Percentiles rank a stretch among this genome's conserved stretches.
Conservation (phyloP, 768 basidiomycete species). For the Xanthoconium stramineum region DNA sequence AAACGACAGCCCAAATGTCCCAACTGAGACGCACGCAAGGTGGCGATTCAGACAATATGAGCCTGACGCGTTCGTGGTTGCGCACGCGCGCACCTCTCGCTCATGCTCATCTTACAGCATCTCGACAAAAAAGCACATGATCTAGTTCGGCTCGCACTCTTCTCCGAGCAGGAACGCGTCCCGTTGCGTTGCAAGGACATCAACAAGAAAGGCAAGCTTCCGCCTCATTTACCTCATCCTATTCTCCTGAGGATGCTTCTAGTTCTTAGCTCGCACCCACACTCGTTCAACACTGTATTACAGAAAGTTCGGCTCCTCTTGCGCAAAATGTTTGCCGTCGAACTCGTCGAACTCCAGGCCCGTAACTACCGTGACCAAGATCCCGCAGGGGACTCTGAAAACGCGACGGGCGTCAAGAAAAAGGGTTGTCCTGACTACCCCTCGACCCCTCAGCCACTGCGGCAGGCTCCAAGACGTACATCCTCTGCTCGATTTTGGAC, state of each 20-base stretch:
- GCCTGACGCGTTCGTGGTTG: neutral
- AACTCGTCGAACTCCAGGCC: constrained; percentile 73
- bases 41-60: constrained; percentile 12
- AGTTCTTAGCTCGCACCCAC: constrained; percentile 49
- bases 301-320: constrained; percentile 62
- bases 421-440: constrained; percentile 43
- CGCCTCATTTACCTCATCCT: neutral
- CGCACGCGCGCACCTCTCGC: neutral
- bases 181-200: constrained; percentile 81
- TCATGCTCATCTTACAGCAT: constrained; percentile 41
- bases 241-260: neutral
- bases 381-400: constrained; percentile 42
- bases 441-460: constrained; percentile 36
- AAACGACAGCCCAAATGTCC: constrained; percentile 25
- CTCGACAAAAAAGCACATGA: constrained; percentile 62
- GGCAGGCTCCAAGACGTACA: constrained; percentile 73
- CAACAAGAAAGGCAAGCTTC: constrained; percentile 65
- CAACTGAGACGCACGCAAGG: constrained; percentile 2
- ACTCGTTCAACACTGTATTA: constrained; percentile 66
- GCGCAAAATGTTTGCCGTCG: constrained; percentile 71
- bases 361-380: constrained; percentile 45
- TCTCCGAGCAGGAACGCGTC: constrained; percentile 67
- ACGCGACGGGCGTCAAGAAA: constrained; percentile 60
- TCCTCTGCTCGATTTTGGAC: constrained; percentile 74
- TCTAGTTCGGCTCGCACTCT: constrained; percentile 78